Percentiles rank a stretch among this genome's conserved stretches.
These are phyloP conservation scores for Agaricus subrufescens DNA, from an alignment of 768 basidiomycete species.

Conservation along the genomic window DNA sequence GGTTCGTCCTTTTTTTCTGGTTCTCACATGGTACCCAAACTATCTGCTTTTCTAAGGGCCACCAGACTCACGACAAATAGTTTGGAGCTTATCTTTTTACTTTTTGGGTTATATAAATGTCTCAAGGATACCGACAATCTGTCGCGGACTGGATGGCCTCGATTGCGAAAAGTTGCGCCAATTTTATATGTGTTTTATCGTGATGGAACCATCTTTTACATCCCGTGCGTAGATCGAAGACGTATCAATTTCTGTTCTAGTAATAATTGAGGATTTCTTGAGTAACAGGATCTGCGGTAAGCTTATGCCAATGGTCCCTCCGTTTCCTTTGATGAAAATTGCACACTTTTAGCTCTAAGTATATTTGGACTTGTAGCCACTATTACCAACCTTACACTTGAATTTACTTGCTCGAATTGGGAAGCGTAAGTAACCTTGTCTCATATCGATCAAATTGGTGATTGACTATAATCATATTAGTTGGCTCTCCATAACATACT, in stretches of 20 bases:
- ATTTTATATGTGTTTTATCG: constrained; percentile 7
- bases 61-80: constrained; percentile 5
- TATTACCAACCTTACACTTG: neutral
- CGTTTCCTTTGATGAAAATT: neutral
- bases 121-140: neutral
- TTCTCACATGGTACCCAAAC: neutral
- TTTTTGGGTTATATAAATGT: neutral
- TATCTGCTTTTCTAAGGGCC: neutral
- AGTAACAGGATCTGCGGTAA: neutral
- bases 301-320: neutral
- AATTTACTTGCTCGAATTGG: constrained; percentile 5
- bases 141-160: neutral
- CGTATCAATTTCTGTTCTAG: neutral
- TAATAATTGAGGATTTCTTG: neutral
- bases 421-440: neutral
- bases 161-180: neutral
- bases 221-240: neutral
- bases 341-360: neutral
- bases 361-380: constrained; percentile 2
- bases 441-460: neutral
- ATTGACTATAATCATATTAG: neutral
- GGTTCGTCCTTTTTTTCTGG: neutral
- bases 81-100: constrained; percentile 1
- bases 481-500: constrained; percentile 5
- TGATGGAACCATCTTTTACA: constrained; percentile 5